Percentiles rank a stretch among this genome's conserved stretches.
phyloP scores from a whole-genome alignment of 1,139 yeast species.

The Meyerozyma sp. region DNA sequence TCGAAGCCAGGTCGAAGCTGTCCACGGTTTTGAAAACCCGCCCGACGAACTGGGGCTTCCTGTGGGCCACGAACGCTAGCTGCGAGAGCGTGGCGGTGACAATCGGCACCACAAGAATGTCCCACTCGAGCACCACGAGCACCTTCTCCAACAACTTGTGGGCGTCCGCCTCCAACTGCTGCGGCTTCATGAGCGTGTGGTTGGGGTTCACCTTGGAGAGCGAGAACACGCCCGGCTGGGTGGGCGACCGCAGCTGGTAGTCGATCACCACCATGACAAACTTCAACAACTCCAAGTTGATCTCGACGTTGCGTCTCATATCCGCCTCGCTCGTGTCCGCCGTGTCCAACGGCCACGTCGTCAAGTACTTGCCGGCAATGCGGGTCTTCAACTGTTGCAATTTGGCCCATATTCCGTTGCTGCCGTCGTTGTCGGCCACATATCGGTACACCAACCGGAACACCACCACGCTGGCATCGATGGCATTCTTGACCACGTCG shows the following conservation, averaged over 20 bases:
- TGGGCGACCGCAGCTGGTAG: conserved; percentile 56
- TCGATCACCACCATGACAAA: conserved; percentile 68
- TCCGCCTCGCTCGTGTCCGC: conserved; percentile 50
- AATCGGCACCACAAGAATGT: conserved; percentile 50
- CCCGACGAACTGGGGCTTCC: conserved; percentile 46
- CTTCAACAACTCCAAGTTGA: conserved; percentile 64
- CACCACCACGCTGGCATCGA: conserved; percentile 32
- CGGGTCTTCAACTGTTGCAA: conserved; percentile 35
- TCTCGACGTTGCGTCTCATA: conserved; percentile 43
- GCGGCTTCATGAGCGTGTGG: conserved; percentile 62
- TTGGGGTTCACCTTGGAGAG: conserved; percentile 52
- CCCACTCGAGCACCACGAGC: conserved; percentile 49
- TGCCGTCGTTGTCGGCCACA: conserved; percentile 41
- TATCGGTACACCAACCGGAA: conserved; percentile 36
- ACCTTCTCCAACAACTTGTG: conserved; percentile 62
- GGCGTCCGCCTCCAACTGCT: conserved; percentile 62
- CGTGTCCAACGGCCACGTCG: conserved; percentile 37
- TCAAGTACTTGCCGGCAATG: conserved; percentile 17
- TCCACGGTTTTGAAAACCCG: conserved; percentile 16
- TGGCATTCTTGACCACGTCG: conserved; percentile 24
- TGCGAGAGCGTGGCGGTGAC: conserved; percentile 53
- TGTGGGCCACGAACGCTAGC: conserved; percentile 47
- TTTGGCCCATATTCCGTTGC: conserved; percentile 38
- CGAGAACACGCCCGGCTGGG: conserved; percentile 32
- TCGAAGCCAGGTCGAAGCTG: conserved; percentile 30